Base-by-base conservation (phyloP, 2,329 filamentous ascomycete species). In the Aspergillus quadricinctus region DNA sequence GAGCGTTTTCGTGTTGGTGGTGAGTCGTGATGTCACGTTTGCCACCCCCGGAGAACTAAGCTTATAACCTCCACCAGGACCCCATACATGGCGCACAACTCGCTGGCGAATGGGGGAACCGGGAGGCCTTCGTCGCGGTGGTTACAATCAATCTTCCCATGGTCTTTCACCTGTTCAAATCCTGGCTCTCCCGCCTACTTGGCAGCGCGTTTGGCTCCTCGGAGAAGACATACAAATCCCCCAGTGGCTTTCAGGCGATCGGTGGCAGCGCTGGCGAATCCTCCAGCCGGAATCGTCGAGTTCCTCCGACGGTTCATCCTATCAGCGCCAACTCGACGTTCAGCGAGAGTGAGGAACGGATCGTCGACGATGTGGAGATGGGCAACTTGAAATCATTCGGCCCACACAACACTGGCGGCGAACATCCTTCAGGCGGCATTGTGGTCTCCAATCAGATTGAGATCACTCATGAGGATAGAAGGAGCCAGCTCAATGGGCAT, bases 1-100 rank as follows among this genome's bases (percentile, higher is more conserved):
- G 45, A 80, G 77, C 56, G 72, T 80, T 9, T 70, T 80, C 4
- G 78, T 82, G 51, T 52, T 81, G 49, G 72, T 68, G 17, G 70
- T 72, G 46, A 60, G 66, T 63, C 23, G n/a, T 3, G 1, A 40
- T 23, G 41, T 40, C 21, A 53, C 23, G 2, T 25, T 29, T 19
- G 55, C 27, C 49, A 27, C 41, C 10, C 5, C 25, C 10, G 27
- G n/a, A 17, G 23, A 11, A 35, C 9, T n/a, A n/a, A 40, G 51
- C n/a, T 8, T 1, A 40, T 21, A 11, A 28, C 10, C 9, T 6
- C 31, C 31, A 11, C 23, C 31, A 72, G 69, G 64, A 70, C 31
- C 70, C 67, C 10, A 55, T 66, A 45, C 57, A 68, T 7, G 71
- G 72, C 40, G 68, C 71, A 31, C 56, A 69, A 40, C 61, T 69